These are phyloP conservation scores for Chlorella sp. DNA, from an alignment of 139 green algal genomes.

Conservation along the genomic window DNA sequence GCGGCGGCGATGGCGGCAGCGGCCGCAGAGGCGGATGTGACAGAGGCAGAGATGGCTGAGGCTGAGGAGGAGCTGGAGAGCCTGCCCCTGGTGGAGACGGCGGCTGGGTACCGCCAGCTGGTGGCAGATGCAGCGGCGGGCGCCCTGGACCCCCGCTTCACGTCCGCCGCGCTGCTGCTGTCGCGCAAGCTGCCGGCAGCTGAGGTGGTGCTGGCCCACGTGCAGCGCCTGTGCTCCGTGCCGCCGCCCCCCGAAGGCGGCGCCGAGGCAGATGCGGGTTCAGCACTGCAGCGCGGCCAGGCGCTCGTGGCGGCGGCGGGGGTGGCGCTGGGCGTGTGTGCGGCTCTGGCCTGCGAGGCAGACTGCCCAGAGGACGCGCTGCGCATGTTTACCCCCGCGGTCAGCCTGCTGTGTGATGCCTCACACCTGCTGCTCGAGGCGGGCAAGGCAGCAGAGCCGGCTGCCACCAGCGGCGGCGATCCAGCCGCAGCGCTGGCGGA, in stretches of 20 bases:
- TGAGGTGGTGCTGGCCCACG: not conserved
- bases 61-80: not conserved
- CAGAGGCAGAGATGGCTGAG: not conserved
- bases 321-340: not conserved
- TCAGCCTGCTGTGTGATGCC: not conserved
- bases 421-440: not conserved
- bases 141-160: conserved; percentile 14
- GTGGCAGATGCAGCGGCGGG: not conserved
- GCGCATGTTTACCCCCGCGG: conserved; percentile 4
- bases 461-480: too few relatives aligned
- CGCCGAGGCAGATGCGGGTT: not conserved
- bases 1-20: not conserved
- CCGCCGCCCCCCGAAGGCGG: not conserved
- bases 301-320: not conserved
- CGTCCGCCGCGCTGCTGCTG: conserved; percentile 9
- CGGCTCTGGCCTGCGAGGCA: conserved; percentile 1
- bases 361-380: not conserved
- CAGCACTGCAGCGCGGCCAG: not conserved
- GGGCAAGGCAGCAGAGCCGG: not conserved
- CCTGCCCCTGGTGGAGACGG: not conserved
- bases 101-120: not conserved
- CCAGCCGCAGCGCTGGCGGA: not conserved
- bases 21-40: not conserved
- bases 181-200: not conserved
- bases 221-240: not conserved